phyloP scores from a whole-genome alignment of 2,329 filamentous ascomycete genomes.

The Pyrenochaeta sp. region DNA sequence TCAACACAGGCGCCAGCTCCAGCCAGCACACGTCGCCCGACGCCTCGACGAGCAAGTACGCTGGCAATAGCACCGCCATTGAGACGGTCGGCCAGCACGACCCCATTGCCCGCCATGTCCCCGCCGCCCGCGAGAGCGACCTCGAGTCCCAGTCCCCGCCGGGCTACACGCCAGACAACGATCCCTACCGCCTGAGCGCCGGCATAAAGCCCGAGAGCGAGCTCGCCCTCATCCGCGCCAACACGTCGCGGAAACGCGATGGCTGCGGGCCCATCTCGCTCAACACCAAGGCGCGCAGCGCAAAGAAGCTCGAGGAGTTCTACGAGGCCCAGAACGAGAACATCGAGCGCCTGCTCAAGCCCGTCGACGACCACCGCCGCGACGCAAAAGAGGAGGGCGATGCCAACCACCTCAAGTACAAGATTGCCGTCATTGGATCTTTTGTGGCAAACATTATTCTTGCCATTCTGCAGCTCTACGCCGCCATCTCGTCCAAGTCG shows the following conservation, averaged over 20 bases:
- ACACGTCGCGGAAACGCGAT: slow-evolving; percentile 78
- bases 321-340: slow-evolving; percentile 92
- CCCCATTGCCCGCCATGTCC: slow-evolving; percentile 45
- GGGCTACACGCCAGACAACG: slow-evolving; percentile 68
- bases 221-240: slow-evolving; percentile 78
- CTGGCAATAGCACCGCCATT: slow-evolving; percentile 50
- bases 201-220: slow-evolving; percentile 80
- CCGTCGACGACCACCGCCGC: slow-evolving; percentile 87
- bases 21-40: slow-evolving; percentile 23
- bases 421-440: slow-evolving; percentile 70
- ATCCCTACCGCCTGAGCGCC: slow-evolving; percentile 81
- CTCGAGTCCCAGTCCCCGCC: slow-evolving; percentile 62
- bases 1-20: slow-evolving; percentile 20
- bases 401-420: slow-evolving; percentile 80
- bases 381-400: slow-evolving; percentile 81
- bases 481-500: slow-evolving; percentile 84
- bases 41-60: slow-evolving; percentile 22
- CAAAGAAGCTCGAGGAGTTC: slow-evolving; percentile 75
- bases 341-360: slow-evolving; percentile 89
- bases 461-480: slow-evolving; percentile 84
- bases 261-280: slow-evolving; percentile 55
- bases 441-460: slow-evolving; percentile 84
- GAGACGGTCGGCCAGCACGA: slow-evolving; percentile 47
- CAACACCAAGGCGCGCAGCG: slow-evolving; percentile 51
- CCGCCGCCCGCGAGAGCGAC: slow-evolving; percentile 39